Evolutionary conservation across 129 eudicot species (phyloP).

Genomic region (Centrapalus pauciflorus): DNA sequence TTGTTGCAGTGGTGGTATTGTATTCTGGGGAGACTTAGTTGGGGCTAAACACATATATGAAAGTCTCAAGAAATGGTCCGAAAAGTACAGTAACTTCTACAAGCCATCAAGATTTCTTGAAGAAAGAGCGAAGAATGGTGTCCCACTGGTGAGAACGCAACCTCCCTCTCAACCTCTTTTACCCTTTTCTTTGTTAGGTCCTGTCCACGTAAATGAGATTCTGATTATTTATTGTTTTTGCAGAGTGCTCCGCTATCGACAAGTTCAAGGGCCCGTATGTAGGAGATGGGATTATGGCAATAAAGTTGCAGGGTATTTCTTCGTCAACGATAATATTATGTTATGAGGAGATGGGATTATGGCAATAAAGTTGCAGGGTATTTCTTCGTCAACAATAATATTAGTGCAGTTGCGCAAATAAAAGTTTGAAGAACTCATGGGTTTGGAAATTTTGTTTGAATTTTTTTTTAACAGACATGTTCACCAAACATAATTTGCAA

Average conservation of each 20-base stretch:
- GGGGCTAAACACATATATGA: slow-evolving; percentile 70
- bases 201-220: background rate
- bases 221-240: slow-evolving; percentile 17
- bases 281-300: slow-evolving; percentile 5
- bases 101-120: slow-evolving; percentile 90
- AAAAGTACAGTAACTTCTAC: slow-evolving; percentile 56
- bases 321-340: too few relatives aligned
- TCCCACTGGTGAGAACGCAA: slow-evolving; percentile 60
- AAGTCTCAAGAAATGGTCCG: slow-evolving; percentile 80
- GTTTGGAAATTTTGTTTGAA: too few relatives aligned
- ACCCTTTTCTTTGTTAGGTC: background rate
- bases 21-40: slow-evolving; percentile 90
- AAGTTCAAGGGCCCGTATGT: slow-evolving; percentile 34
- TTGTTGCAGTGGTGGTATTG: slow-evolving; percentile 77
- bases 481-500: too few relatives aligned
- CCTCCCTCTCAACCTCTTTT: background rate
- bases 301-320: background rate
- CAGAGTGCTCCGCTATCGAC: slow-evolving; percentile 25
- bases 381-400: too few relatives aligned
- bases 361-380: background rate
- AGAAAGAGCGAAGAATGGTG: slow-evolving; percentile 78
- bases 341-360: slow-evolving; percentile 6
- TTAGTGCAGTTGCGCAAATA: too few relatives aligned
- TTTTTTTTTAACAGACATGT: too few relatives aligned
- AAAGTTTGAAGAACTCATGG: too few relatives aligned